Conservation (phyloP, 345 rosid species). For the Mercurialis annua region DNA sequence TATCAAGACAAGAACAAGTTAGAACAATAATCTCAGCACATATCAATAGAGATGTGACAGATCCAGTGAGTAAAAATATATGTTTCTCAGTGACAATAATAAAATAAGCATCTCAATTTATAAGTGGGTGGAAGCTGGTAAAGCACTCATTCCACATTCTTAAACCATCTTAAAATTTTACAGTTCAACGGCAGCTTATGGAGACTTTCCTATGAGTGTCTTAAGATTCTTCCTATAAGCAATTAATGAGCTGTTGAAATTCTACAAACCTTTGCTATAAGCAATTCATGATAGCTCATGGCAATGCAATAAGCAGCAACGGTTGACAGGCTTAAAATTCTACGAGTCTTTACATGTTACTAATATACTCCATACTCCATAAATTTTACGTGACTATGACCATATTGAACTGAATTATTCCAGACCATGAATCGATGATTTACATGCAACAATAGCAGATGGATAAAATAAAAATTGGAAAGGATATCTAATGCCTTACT, state of each 20-base stretch:
- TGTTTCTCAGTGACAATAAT: background rate
- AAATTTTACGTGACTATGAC: background rate
- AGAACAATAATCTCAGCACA: background rate
- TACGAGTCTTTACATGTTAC: too few species aligned
- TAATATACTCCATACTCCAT: too few species aligned
- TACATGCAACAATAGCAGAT: background rate
- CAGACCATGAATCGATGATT: background rate
- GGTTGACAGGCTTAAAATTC: too few species aligned
- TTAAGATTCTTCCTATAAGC: background rate
- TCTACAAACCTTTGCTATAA: too few species aligned
- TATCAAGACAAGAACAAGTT: constrained; percentile 26
- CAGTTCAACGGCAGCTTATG: background rate
- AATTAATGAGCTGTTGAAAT: background rate
- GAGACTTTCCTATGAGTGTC: too few species aligned
- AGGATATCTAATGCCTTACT: constrained; percentile 20
- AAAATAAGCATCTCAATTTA: background rate
- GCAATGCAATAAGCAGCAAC: too few species aligned
- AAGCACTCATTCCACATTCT: background rate
- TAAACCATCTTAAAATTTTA: background rate
- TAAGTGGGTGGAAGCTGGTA: background rate
- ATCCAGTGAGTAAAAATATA: background rate
- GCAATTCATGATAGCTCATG: too few species aligned
- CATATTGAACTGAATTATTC: background rate
- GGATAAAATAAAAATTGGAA: background rate
- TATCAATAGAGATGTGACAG: background rate